Conservation (phyloP, 345 rosid genomes). For the Combretum micranthum region DNA sequence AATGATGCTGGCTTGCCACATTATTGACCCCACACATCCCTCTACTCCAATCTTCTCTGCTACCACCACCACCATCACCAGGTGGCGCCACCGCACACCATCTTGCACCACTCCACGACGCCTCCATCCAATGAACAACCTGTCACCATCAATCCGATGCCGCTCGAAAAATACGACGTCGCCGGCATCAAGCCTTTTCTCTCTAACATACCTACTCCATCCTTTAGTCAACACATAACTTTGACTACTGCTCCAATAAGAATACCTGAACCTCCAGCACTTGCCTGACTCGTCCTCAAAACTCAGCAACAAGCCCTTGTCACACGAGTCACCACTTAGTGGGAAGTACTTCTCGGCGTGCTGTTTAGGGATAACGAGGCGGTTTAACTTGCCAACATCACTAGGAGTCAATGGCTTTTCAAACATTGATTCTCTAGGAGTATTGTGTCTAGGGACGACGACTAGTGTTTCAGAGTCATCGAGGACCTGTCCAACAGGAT, state of each 20-base stretch:
- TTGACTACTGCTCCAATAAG: conserved; percentile 63
- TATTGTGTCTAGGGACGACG: conserved; percentile 1
- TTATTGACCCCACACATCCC: too few relatives aligned
- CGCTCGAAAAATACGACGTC: conserved; percentile 41
- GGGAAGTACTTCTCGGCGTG: conserved; percentile 52
- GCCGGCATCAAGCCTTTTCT: conserved; percentile 42
- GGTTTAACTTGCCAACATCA: conserved; percentile 50
- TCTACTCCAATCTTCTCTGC: too few relatives aligned
- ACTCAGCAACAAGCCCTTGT: conserved; percentile 29
- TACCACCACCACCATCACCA: conserved; percentile 1
- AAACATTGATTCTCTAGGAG: conserved; percentile 14
- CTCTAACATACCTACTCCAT: conserved; percentile 58
- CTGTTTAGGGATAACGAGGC: conserved; percentile 48
- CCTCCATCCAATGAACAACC: conserved; percentile 45
- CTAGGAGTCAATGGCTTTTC: conserved; percentile 47
- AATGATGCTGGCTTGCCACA: too few relatives aligned
- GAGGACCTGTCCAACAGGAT: background rate
- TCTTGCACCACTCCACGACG: conserved; percentile 16
- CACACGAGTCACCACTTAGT: conserved; percentile 13
- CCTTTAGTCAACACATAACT: conserved; percentile 58
- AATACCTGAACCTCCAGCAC: conserved; percentile 51
- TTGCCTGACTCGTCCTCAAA: conserved; percentile 38
- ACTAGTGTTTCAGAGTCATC: background rate
- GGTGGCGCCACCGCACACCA: background rate
- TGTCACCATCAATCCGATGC: conserved; percentile 29